Evolutionary conservation across 148 eudicot species (phyloP).

Genomic region (Rhododendron simsii): DNA sequence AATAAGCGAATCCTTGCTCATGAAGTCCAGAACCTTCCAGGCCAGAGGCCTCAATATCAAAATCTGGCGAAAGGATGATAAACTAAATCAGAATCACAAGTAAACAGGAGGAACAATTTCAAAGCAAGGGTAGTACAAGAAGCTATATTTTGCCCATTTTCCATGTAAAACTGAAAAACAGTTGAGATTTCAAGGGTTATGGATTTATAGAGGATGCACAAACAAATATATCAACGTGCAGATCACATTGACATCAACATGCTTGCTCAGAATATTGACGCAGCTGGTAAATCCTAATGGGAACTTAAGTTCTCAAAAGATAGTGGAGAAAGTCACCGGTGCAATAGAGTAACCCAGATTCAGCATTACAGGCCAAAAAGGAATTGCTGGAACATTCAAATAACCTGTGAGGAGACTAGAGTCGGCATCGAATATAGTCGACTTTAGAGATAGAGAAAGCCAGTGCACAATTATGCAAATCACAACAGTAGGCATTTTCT

Average conservation of each 20-base stretch:
- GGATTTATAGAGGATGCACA: neutral
- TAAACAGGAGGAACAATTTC: neutral
- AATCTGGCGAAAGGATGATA: slow-evolving; percentile 38
- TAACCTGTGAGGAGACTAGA: neutral
- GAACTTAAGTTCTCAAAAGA: neutral
- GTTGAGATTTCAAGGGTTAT: neutral
- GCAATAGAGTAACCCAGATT: neutral
- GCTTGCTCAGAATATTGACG: neutral
- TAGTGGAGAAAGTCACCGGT: neutral
- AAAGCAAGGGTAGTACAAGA: neutral
- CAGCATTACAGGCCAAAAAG: neutral
- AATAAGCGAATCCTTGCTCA: slow-evolving; percentile 59
- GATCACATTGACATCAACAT: neutral
- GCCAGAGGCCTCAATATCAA: slow-evolving; percentile 49
- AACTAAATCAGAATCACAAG: neutral
- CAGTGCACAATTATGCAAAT: neutral
- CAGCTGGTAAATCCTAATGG: neutral
- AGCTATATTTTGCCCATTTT: neutral
- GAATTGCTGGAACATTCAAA: neutral
- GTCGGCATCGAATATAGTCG: neutral
- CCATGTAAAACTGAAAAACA: neutral
- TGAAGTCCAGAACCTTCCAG: slow-evolving; percentile 42
- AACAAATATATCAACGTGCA: neutral
- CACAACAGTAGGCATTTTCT: neutral
- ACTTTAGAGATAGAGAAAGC: neutral